phyloP scores from a whole-genome alignment of 129 eudicot species.

The Cynara cardunculus region DNA sequence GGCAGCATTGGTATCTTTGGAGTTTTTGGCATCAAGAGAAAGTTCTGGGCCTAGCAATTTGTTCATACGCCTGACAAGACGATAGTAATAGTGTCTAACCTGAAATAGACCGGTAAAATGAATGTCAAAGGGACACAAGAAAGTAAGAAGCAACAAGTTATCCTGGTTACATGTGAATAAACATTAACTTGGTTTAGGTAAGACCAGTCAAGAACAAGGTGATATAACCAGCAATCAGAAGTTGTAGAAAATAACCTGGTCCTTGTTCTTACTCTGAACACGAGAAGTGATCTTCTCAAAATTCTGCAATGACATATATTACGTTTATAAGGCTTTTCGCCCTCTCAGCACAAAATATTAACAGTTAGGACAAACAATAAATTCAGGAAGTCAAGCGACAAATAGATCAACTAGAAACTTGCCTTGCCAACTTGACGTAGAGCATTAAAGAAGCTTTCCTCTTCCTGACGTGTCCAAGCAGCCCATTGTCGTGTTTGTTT shows the following conservation, averaged over 20 bases:
- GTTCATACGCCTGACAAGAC: constrained; percentile 94
- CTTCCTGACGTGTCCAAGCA: constrained; percentile 98
- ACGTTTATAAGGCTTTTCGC: not conserved
- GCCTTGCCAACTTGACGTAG: constrained; percentile 98
- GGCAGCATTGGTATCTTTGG: constrained; percentile 94
- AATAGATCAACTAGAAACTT: constrained; percentile 22
- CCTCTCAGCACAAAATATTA: constrained; percentile 4
- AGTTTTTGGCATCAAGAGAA: constrained; percentile 85
- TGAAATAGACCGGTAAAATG: constrained; percentile 15
- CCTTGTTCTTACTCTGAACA: constrained; percentile 93
- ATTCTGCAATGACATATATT: constrained; percentile 44
- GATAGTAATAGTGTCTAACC: constrained; percentile 95
- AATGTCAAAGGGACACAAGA: not conserved
- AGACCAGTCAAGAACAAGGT: not conserved
- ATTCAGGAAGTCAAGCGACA: not conserved
- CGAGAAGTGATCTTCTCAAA: constrained; percentile 88
- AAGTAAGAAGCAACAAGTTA: not conserved
- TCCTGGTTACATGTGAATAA: not conserved
- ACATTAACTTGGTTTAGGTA: not conserved
- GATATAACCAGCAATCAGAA: not conserved
- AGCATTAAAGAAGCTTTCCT: constrained; percentile 85
- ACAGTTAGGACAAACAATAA: constrained; percentile 1
- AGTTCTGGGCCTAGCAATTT: constrained; percentile 85
- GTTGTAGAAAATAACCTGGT: constrained; percentile 48
- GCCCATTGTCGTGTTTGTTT: constrained; percentile 93